Conservation (phyloP, 2,329 filamentous ascomycete genomes). For the Teratosphaeriaceae sp. region DNA sequence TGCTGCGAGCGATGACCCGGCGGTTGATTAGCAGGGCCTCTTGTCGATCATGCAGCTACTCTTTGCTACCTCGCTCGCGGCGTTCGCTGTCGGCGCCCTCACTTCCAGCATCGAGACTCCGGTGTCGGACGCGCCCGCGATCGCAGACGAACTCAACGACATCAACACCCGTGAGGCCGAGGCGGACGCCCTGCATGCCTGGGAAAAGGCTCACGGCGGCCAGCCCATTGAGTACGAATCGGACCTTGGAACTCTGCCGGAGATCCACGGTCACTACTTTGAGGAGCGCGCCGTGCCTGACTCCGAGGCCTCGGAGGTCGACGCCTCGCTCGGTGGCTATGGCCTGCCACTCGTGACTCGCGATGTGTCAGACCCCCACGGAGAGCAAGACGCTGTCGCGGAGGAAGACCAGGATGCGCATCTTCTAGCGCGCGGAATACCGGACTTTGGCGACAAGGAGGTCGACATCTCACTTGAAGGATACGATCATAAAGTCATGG, state of each 20-base stretch:
- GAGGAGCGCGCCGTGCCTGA: background rate
- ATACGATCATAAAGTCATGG: background rate
- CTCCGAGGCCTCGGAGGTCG: constrained; percentile 1
- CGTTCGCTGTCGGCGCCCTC: background rate
- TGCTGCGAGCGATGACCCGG: no score
- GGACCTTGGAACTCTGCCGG: background rate
- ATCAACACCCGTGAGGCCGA: constrained; percentile 2
- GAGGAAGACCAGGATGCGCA: background rate
- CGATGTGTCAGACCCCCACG: no score
- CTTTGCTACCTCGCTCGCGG: background rate
- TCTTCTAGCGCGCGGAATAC: background rate
- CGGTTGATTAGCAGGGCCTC: no score
- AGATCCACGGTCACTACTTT: constrained; percentile 1
- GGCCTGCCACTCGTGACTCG: no score
- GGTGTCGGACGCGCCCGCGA: background rate
- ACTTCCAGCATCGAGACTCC: background rate
- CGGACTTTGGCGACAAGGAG: constrained; percentile 1
- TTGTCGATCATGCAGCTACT: background rate
- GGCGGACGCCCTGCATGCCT: constrained; percentile 3
- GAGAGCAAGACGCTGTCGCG: background rate
- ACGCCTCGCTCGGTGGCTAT: constrained; percentile 7
- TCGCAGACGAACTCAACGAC: background rate
- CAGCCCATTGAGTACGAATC: constrained; percentile 6
- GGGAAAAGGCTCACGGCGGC: constrained; percentile 10
- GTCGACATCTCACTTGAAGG: constrained; percentile 8